These are phyloP conservation scores for Salinomyces thailandicus DNA, from an alignment of 2,329 filamentous ascomycete species.

Conservation along the genomic window DNA sequence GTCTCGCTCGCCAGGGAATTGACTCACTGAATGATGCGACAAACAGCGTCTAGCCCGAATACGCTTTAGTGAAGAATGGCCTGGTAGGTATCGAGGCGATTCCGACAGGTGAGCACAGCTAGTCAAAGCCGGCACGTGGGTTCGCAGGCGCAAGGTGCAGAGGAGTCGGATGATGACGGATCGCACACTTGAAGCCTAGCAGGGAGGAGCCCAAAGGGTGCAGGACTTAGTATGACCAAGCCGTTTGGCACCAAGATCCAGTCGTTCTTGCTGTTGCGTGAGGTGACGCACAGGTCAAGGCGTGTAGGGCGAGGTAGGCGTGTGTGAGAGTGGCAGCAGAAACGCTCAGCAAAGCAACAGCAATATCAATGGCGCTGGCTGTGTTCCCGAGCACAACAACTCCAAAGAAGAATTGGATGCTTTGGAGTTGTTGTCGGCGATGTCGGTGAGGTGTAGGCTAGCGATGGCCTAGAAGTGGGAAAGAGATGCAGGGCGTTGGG, in stretches of 20 bases:
- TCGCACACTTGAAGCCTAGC: slow-evolving; percentile 7
- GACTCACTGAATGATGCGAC: slow-evolving; percentile 25
- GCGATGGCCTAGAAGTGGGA: slow-evolving; percentile 6
- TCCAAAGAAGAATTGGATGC: too few relatives aligned
- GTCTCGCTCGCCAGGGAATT: neutral
- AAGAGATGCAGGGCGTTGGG: slow-evolving; percentile 4
- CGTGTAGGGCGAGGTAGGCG: too few relatives aligned
- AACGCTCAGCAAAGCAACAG: too few relatives aligned
- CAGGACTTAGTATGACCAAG: neutral
- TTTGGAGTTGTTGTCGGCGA: too few relatives aligned
- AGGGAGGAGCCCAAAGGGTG: slow-evolving; percentile 2
- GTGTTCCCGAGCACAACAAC: too few relatives aligned
- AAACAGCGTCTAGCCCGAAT: slow-evolving; percentile 11
- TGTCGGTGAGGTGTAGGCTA: slow-evolving; percentile 6
- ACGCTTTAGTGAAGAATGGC: slow-evolving; percentile 7
- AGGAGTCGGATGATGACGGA: slow-evolving; percentile 5
- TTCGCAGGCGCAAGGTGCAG: slow-evolving; percentile 9
- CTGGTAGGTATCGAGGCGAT: slow-evolving; percentile 13
- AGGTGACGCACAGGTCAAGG: too few relatives aligned
- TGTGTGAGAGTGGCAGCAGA: too few relatives aligned
- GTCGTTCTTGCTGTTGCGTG: too few relatives aligned
- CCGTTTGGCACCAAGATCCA: neutral
- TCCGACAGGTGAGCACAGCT: slow-evolving; percentile 26
- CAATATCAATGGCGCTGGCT: too few relatives aligned
- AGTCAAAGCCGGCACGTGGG: slow-evolving; percentile 25